Base-by-base conservation (phyloP, 345 rosid species). In the Gossypium sturtianum region DNA sequence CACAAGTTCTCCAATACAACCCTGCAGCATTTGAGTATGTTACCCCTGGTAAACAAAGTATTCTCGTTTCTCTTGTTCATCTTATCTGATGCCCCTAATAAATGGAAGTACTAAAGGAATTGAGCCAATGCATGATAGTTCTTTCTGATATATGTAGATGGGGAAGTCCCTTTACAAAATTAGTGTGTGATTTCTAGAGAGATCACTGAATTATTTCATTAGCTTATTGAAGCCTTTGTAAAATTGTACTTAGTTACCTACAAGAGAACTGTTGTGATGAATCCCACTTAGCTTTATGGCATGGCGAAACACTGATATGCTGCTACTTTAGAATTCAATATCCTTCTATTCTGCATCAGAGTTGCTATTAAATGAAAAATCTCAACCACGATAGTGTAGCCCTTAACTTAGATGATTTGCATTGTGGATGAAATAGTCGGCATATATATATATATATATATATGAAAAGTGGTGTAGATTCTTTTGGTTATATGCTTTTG, bases 1-100 rank as follows among this genome's bases (percentile, higher is more conserved):
- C 81, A 73, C 89, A 82, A 77, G 88, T 94, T 89, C 86, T 90
- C 44, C 91, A 53, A 71, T 88, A 74, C 74, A 81, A 84, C 83
- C 92, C 90, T 15, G 84, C 87, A 71, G 98, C 97, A 78, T 90
- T 92, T 80, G 95, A 94, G 89, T 90, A 86, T 87, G 90, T 82
- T 73, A 83, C 82, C 79, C 87, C 89, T 78, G 97, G 98, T 91
- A 91, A 89, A 84, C 77, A 80, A 89, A 78, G 64, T 72, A 84
- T 79, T 81, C 78, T 80, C 38, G 75, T 83, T 77, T 45, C 76
- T 79, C 74, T 76, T 75, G 71, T 62, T 38, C 38, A 12, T 71
- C 27, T 41, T 22, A 12, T 27, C 45, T 60, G 48, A 29, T 23
- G 43, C 27, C 17, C 13, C 34, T 45, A 66, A 60, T 71, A 0